Evolutionary conservation across 768 basidiomycete species (phyloP).

Genomic region (Crucibulum laeve): DNA sequence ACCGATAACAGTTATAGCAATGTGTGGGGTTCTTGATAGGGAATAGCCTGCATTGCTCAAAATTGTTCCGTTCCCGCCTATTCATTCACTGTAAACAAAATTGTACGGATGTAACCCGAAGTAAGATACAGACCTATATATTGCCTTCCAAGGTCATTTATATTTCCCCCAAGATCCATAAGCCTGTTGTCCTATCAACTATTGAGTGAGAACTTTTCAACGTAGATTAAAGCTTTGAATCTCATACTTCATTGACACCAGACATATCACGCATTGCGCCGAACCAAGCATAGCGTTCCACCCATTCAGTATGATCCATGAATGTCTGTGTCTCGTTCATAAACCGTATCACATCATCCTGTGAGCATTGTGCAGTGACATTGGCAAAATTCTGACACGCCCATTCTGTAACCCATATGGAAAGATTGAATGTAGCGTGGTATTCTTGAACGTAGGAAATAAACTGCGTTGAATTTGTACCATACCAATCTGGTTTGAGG

Average conservation of each 20-base stretch:
- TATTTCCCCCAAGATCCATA: slow-evolving; percentile 35
- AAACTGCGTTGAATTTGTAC: slow-evolving; percentile 43
- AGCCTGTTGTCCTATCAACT: slow-evolving; percentile 35
- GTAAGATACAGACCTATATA: slow-evolving; percentile 28
- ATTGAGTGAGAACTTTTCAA: not conserved
- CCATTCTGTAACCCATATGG: slow-evolving; percentile 63
- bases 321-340: slow-evolving; percentile 48
- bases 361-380: slow-evolving; percentile 36
- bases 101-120: not conserved
- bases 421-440: slow-evolving; percentile 44
- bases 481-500: slow-evolving; percentile 40
- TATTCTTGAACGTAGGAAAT: slow-evolving; percentile 44
- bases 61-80: not conserved
- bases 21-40: no score
- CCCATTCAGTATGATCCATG: slow-evolving; percentile 48
- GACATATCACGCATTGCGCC: slow-evolving; percentile 49
- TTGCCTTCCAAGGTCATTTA: slow-evolving; percentile 44
- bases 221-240: not conserved
- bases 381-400: slow-evolving; percentile 50
- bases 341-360: slow-evolving; percentile 38
- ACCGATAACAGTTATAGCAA: no score
- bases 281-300: slow-evolving; percentile 62
- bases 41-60: not conserved
- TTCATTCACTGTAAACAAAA: not conserved
- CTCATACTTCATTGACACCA: slow-evolving; percentile 41